Base-by-base conservation (phyloP, 495 filamentous ascomycete genomes). In the Penicillium herquei region DNA sequence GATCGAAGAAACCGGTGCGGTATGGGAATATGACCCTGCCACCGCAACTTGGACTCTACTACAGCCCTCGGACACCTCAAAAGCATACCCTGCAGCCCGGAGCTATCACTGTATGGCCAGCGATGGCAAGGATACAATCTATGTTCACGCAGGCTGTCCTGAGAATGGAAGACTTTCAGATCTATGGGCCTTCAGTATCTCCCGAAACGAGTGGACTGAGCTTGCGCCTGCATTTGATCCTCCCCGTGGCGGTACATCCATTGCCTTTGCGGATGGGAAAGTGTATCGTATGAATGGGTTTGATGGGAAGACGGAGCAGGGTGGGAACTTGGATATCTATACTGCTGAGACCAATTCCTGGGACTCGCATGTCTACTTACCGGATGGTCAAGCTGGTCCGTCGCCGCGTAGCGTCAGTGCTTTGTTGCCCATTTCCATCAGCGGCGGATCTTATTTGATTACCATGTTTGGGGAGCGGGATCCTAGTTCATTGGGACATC, bases 281-380 rank as follows among this genome's bases (percentile, higher is more conserved):
- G 61, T 92, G 14, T 94, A 84, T 64, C 79, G 87, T 18, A 89
- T 88, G 69, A 87, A 87, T 62, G 89, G 89, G 0, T 91, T 86
- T 59, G 83, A 90, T 66, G 88, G 87, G 6, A 68, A 76, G 31
- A 67, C 54, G 0, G 85, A 89, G 59, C 76, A 86, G 41, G 87
- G 89, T 4, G 87, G 86, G 0, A 69, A 71, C 30, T 40, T 94
- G 7, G 88, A 94, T 54, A 75, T 84, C 13, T 81, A 73, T 58
- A 57, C 70, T 7, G 54, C 66, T 4, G 55, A 46, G 3, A 56
- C 51, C 0, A 65, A 76, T 44, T 44, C 57, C 70, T 76, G 85
- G 86, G 44, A 62, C 69, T 56, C 80, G 21, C 16, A 67, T 71
- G 7, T 70, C 64, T 71, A 71, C 65, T 16, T 76, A 66, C 60